Base-by-base conservation (phyloP, 768 basidiomycete species). In the Suillus bovinus region DNA sequence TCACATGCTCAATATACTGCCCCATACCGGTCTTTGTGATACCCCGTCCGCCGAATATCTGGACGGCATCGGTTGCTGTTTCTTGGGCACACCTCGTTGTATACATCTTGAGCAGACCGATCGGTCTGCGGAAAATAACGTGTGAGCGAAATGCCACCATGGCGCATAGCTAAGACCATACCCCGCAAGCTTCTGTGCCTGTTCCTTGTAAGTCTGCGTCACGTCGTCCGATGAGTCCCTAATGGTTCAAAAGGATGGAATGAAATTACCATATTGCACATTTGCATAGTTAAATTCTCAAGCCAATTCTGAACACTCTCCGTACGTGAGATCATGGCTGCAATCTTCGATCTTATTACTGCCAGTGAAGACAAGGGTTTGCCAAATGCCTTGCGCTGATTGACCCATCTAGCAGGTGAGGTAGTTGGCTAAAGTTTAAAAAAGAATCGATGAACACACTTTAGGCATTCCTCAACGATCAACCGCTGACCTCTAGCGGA, bases 11-110 rank as follows among this genome's bases (percentile, higher is more conserved):
- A 55, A 91, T 84, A 68, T 81, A 82, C 60, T 78, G 79, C 42
- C 92, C 92, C 90, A 93, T 92, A 20, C 93, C 92, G 2, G 86
- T 86, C 71, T 84, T 84, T 4, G 94, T 95, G 56, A 96, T 85
- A 29, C 91, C 93, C 59, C 94, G 86, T 20, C 93, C 94, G 69
- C 93, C 93, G 66, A 94, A 94, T 64, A 95, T 84, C 76, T 91
- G 89, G 4, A 94, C 90, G 20, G 93, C 92, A 60, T 86, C 84
- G 55, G 77, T 76, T 4, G 84, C 81, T 20, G 84, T 84, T 59
- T 85, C 82, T 54, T 83, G 83, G 3, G 82, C 83, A 24, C 77
- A 77, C 34, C 79, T 76, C n/a, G 84, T 87, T 22, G 76, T 71
- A 63, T 82, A 79, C 79, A 82, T 81, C 77, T 87, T 87, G 67